These are phyloP conservation scores for Zygosaccharomyces sapae DNA, from an alignment of 1,139 yeast genomes.

Conservation along the genomic window DNA sequence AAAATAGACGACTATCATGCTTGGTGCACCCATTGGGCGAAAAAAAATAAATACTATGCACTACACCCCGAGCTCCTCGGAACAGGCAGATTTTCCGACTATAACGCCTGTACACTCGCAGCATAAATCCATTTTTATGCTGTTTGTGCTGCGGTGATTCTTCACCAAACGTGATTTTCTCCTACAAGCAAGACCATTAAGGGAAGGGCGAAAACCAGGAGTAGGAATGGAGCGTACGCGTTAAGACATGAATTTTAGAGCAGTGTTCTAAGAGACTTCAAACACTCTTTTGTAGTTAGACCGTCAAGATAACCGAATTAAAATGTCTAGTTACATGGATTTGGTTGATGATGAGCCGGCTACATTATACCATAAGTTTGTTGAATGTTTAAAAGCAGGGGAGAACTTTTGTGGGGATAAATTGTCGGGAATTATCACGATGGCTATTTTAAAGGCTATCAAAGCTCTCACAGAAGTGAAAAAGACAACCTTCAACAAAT, in stretches of 20 bases:
- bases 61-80: neutral
- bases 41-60: neutral
- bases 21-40: neutral
- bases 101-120: neutral
- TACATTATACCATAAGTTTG: neutral
- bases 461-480: neutral
- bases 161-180: neutral
- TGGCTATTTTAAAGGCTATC: neutral
- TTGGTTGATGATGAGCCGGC: neutral
- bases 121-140: neutral
- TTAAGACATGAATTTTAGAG: neutral
- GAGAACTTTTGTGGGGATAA: neutral
- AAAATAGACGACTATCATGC: neutral
- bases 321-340: neutral
- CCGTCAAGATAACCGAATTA: neutral
- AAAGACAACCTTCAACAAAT: neutral
- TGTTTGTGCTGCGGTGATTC: neutral
- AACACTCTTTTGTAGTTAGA: neutral
- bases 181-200: neutral
- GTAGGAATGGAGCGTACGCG: neutral
- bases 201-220: neutral
- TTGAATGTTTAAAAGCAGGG: neutral
- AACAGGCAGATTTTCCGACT: neutral
- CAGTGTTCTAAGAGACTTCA: neutral
- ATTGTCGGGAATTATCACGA: neutral